Evolutionary conservation across 169 alveolate genomes (phyloP), one percentile per base, ranked within the genome.

Genomic region (Plasmodium gaboni): DNA sequence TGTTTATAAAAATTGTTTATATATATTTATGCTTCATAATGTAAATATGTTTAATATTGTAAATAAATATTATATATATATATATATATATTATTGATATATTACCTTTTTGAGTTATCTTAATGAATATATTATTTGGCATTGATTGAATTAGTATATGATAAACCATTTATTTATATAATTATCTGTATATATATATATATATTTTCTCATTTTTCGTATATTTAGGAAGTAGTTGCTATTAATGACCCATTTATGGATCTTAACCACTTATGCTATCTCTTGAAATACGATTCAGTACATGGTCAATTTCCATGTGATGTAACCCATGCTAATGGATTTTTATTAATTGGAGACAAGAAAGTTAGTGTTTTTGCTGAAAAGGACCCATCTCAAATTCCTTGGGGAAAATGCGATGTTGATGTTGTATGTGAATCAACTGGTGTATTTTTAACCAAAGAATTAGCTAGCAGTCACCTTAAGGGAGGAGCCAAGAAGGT

Each of bases 401-500:
- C 98, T 51, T 99, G 99, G 99, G 99, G 99, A 10, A 95, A 94
- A 59, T 76, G 94, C 69, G 99, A 98, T 55, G 98, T 97, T 48
- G 99, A 98, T 95, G 96, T 97, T 92, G 98, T 99, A 28, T 97
- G 99, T 88, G 99, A 99, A 94, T 97, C 99, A 88, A 97, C 99
- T 72, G 99, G 99, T 28, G 98, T 98, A 59, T 98, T 98, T 97
- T 96, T 98, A 60, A 94, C 98, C 50, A 94, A 96, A 85, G 99
- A 97, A 93, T 97, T 97, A 95, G 98, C 99, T 38, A 92, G 92
- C 61, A 95, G 89, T 64, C 99, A 99, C 92, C 65, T 98, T 51
- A 93, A 95, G 80, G 99, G 99, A 26, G 99, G 99, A 12, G 99
- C 99, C 65, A 98, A 97, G 97, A 97, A 98, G 91, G 99, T 98